Evolutionary conservation across 306 rosid species (phyloP).

Genomic region (Casuarina glauca): DNA sequence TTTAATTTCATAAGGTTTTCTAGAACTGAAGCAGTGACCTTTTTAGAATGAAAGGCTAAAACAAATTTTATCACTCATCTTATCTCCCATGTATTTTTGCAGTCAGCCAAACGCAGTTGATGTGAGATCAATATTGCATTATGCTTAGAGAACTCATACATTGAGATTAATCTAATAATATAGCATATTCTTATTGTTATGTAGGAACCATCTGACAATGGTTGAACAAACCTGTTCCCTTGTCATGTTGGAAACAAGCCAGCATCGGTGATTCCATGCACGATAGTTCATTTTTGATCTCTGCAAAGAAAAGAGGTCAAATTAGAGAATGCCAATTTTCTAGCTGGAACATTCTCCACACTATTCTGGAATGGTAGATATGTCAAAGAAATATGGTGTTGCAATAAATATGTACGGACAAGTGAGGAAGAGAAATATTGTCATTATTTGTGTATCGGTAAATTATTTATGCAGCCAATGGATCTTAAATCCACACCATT

Average conservation of each 20-base stretch:
- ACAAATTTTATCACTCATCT: not conserved
- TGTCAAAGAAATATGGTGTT: slow-evolving; percentile 4
- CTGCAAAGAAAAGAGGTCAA: slow-evolving; percentile 45
- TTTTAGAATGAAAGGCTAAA: slow-evolving; percentile 2
- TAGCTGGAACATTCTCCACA: slow-evolving; percentile 10
- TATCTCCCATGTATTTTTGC: slow-evolving; percentile 4
- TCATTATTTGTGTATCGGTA: not conserved
- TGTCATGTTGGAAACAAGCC: slow-evolving; percentile 78
- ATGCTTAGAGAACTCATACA: not conserved
- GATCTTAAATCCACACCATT: not conserved
- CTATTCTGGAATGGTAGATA: not conserved
- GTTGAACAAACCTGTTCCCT: slow-evolving; percentile 56
- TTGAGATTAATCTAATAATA: slow-evolving; percentile 8
- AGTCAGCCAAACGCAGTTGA: slow-evolving; percentile 2
- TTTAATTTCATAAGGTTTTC: not conserved
- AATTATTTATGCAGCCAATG: not conserved
- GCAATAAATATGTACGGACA: not conserved
- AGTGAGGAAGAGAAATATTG: not conserved
- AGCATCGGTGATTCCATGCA: slow-evolving; percentile 91
- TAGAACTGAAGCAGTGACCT: slow-evolving; percentile 1
- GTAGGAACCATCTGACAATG: slow-evolving; percentile 73
- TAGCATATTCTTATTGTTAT: slow-evolving; percentile 65
- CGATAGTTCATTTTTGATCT: slow-evolving; percentile 91
- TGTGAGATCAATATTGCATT: not conserved
- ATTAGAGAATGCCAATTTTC: slow-evolving; percentile 9